Conservation (phyloP, 495 filamentous ascomycete genomes). For the Xylaria palmicola region DNA sequence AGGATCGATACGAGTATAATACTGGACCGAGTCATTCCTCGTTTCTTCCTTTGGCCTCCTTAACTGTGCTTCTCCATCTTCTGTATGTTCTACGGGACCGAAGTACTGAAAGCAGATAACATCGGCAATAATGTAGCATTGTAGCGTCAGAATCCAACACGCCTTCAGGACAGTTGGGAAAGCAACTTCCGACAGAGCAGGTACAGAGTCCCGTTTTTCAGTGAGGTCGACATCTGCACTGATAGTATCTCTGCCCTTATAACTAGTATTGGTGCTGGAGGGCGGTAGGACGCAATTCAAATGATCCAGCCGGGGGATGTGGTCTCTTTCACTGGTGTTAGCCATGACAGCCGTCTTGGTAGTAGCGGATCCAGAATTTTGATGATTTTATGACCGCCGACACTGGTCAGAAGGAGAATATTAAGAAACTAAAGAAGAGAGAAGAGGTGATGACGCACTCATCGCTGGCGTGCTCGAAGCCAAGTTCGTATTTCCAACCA, state of each 20-base stretch:
- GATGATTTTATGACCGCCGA: neutral
- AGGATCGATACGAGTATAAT: slow-evolving; percentile 9
- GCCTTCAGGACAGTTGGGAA: neutral
- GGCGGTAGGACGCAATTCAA: slow-evolving; percentile 1
- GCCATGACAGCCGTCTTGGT: neutral
- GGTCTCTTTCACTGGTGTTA: slow-evolving; percentile 1
- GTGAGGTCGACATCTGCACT: slow-evolving; percentile 1
- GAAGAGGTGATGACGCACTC: neutral
- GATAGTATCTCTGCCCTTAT: slow-evolving; percentile 2
- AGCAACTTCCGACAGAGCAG: neutral
- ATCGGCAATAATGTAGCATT: slow-evolving; percentile 11
- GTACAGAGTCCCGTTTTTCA: neutral
- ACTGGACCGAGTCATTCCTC: neutral
- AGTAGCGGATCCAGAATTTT: neutral
- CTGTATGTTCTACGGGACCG: neutral
- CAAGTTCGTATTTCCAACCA: neutral
- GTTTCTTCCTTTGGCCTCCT: neutral
- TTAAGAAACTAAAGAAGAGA: neutral
- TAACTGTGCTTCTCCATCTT: neutral
- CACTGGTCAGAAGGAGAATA: neutral
- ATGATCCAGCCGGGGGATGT: slow-evolving; percentile 1
- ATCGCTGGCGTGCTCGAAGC: neutral
- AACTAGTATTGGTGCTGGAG: neutral
- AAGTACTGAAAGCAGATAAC: slow-evolving; percentile 8
- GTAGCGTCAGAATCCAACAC: slow-evolving; percentile 4